phyloP scores from a whole-genome alignment of 805 yeast species.

The Helenozyma baotianmanensis region DNA sequence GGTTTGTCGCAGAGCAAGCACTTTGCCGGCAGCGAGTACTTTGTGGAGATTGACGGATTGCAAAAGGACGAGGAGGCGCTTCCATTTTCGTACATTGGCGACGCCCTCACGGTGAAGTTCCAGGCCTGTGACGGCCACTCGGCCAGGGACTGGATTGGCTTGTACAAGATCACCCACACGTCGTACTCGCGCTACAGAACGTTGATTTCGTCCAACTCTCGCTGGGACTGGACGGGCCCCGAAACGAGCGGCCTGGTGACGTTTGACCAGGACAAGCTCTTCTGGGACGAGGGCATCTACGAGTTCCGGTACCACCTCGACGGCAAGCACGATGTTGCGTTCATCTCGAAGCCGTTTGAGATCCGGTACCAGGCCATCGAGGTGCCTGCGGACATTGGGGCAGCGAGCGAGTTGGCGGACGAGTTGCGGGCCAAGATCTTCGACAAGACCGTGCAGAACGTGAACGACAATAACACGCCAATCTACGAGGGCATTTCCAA shows the following conservation, averaged over 20 bases:
- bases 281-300: slow-evolving; percentile 66
- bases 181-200: slow-evolving; percentile 54
- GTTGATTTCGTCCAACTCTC: slow-evolving; percentile 55
- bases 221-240: slow-evolving; percentile 52
- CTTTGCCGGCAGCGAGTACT: slow-evolving; percentile 34
- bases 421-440: slow-evolving; percentile 29
- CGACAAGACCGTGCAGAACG: slow-evolving; percentile 24
- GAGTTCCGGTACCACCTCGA: slow-evolving; percentile 70
- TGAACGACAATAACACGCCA: slow-evolving; percentile 20
- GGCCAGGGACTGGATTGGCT: slow-evolving; percentile 68
- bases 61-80: slow-evolving; percentile 6
- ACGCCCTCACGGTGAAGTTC: slow-evolving; percentile 54
- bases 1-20: slow-evolving; percentile 37
- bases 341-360: slow-evolving; percentile 63
- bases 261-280: slow-evolving; percentile 46
- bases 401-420: slow-evolving; percentile 26
- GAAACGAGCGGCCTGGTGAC: slow-evolving; percentile 40
- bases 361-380: slow-evolving; percentile 40
- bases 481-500: slow-evolving; percentile 24
- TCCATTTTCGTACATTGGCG: slow-evolving; percentile 38
- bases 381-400: slow-evolving; percentile 28
- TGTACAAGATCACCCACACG: slow-evolving; percentile 61
- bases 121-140: slow-evolving; percentile 46
- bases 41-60: slow-evolving; percentile 23
- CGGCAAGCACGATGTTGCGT: slow-evolving; percentile 65